phyloP scores from a whole-genome alignment of 192 early-diverging fungal species.

The Coemansia sp. region DNA sequence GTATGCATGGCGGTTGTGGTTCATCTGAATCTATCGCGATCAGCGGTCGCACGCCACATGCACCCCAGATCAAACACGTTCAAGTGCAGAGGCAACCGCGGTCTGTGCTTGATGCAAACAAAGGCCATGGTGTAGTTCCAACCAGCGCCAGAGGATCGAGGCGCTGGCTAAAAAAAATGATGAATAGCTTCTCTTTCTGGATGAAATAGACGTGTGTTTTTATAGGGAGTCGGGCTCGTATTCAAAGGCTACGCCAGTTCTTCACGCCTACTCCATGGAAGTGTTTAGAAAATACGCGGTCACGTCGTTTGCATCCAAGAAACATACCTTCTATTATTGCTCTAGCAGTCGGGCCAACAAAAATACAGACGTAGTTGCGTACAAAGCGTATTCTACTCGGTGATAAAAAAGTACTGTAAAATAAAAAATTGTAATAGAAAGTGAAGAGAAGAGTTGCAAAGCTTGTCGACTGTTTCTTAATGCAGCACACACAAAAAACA shows the following conservation, averaged over 20 bases:
- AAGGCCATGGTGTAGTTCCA: too few relatives aligned
- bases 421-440: not conserved
- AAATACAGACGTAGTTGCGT: not conserved
- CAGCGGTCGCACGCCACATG: constrained; percentile 7
- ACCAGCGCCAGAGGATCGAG: too few relatives aligned
- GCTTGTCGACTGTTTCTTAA: not conserved
- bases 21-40: not conserved
- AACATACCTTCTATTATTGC: constrained; percentile 1
- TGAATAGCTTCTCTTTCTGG: not conserved
- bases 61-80: not conserved
- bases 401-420: not conserved
- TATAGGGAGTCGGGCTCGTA: too few relatives aligned
- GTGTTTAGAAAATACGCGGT: not conserved
- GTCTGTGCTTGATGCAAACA: not conserved
- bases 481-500: not conserved
- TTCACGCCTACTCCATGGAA: not conserved
- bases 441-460: not conserved
- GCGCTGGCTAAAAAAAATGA: too few relatives aligned
- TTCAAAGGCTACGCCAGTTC: too few relatives aligned
- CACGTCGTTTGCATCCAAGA: not conserved
- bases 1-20: not conserved
- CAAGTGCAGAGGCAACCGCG: not conserved
- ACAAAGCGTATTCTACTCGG: constrained; percentile 3
- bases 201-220: not conserved
- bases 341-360: not conserved